These are phyloP conservation scores for Xylariomycetidae sp. DNA, from an alignment of 2,329 filamentous ascomycete genomes.

Conservation along the genomic window DNA sequence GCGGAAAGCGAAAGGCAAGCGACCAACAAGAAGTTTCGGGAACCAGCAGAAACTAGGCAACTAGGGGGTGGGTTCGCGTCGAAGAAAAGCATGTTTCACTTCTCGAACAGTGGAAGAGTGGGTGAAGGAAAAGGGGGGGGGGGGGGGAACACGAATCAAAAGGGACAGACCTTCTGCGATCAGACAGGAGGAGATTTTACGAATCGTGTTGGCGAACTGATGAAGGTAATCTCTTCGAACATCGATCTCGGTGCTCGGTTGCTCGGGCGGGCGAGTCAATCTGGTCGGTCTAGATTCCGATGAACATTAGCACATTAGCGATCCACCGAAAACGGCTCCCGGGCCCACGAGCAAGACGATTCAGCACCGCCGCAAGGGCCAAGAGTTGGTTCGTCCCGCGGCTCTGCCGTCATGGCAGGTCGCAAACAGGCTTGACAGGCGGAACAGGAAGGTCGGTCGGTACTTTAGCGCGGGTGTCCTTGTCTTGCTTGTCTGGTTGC, in stretches of 20 bases:
- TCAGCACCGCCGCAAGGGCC: too few species aligned
- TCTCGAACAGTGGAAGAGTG: neutral
- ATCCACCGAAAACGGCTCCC: neutral
- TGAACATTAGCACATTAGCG: neutral
- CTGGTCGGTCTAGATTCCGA: neutral
- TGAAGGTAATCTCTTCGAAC: too few species aligned
- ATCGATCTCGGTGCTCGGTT: neutral
- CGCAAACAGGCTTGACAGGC: too few species aligned
- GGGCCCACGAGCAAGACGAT: too few species aligned
- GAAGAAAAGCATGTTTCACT: neutral
- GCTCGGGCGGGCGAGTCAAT: neutral
- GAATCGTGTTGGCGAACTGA: too few species aligned
- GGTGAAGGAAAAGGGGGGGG: neutral
- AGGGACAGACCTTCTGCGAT: neutral
- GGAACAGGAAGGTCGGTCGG: too few species aligned
- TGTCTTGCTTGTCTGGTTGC: too few species aligned
- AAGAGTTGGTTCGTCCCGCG: too few species aligned
- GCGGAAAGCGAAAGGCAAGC: neutral
- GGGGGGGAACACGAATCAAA: too few species aligned
- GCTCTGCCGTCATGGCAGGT: too few species aligned
- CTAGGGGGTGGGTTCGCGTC: neutral
- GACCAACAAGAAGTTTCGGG: neutral
- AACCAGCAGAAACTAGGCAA: neutral
- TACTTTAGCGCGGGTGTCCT: too few species aligned
- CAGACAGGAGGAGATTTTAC: too few species aligned